These are phyloP conservation scores for Candida rishiriensis DNA, from an alignment of 805 yeast genomes.

Conservation along the genomic window DNA sequence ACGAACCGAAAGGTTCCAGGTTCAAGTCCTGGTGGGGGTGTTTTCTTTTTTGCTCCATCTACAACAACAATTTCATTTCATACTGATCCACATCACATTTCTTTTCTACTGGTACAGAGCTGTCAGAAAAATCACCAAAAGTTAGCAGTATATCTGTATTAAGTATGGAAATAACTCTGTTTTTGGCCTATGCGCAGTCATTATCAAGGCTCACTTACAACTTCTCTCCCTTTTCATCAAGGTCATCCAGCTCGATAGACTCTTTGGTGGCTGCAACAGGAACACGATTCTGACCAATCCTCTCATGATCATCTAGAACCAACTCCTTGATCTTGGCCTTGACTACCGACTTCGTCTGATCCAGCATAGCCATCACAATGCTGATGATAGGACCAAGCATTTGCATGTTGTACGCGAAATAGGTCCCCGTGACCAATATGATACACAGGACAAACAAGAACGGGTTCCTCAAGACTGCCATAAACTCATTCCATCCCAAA, in stretches of 20 bases:
- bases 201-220: not conserved
- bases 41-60: slow-evolving; percentile 13
- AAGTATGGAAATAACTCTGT: too few species aligned
- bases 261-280: not conserved
- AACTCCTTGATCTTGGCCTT: slow-evolving; percentile 58
- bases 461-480: slow-evolving; percentile 85
- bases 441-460: slow-evolving; percentile 63
- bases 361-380: slow-evolving; percentile 52
- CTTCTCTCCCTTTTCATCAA: slow-evolving; percentile 2
- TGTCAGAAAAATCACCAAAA: too few species aligned
- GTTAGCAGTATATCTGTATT: too few species aligned
- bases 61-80: too few species aligned
- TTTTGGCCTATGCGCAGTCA: too few species aligned
- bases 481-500: slow-evolving; percentile 93
- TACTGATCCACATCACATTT: too few species aligned
- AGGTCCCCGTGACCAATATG: slow-evolving; percentile 53
- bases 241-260: slow-evolving; percentile 10
- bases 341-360: slow-evolving; percentile 51
- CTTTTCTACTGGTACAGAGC: too few species aligned
- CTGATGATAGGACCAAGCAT: slow-evolving; percentile 71
- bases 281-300: not conserved
- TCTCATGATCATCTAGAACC: slow-evolving; percentile 43
- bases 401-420: slow-evolving; percentile 64
- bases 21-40: slow-evolving; percentile 50
- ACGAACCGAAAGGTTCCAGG: slow-evolving; percentile 41